Conservation (phyloP, 2,329 filamentous ascomycete genomes). For the Claviceps sp. region DNA sequence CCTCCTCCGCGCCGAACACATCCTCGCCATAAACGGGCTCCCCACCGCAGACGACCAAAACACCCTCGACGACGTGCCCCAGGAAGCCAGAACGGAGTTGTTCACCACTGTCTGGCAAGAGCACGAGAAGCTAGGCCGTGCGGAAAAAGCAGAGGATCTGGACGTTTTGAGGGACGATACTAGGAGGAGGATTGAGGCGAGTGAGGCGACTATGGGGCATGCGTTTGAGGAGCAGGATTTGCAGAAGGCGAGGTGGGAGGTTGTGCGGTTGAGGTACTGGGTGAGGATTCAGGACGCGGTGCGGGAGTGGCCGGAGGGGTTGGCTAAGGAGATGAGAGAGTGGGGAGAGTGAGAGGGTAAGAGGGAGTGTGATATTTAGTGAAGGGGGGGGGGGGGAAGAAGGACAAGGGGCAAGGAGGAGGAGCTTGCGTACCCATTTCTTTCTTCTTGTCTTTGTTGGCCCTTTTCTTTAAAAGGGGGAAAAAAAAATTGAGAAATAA, state of each 20-base stretch:
- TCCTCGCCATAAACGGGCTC: constrained; percentile 51
- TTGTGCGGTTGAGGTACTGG: constrained; percentile 78
- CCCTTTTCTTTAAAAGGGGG: too few species aligned
- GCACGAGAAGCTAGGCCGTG: constrained; percentile 48
- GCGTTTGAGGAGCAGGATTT: constrained; percentile 56
- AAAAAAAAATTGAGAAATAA: too few species aligned
- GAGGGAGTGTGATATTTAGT: too few species aligned
- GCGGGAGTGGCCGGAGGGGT: constrained; percentile 72
- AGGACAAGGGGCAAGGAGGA: too few species aligned
- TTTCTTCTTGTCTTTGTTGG: too few species aligned
- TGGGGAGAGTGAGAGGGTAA: too few species aligned
- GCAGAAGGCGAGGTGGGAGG: constrained; percentile 54
- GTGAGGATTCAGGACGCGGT: constrained; percentile 72
- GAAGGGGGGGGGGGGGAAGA: too few species aligned
- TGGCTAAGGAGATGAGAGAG: constrained; percentile 22
- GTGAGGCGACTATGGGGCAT: constrained; percentile 47
- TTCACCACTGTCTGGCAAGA: constrained; percentile 72
- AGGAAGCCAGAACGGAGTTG: constrained; percentile 63
- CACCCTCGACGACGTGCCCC: constrained; percentile 42
- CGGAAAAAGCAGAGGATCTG: constrained; percentile 33
- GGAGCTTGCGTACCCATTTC: too few species aligned
- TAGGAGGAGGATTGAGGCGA: constrained; percentile 48
- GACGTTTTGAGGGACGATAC: constrained; percentile 49
- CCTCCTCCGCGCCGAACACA: constrained; percentile 73
- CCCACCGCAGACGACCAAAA: neutral